Evolutionary conservation across 2,329 filamentous ascomycete genomes (phyloP).

Genomic region (Penicillium sp.): DNA sequence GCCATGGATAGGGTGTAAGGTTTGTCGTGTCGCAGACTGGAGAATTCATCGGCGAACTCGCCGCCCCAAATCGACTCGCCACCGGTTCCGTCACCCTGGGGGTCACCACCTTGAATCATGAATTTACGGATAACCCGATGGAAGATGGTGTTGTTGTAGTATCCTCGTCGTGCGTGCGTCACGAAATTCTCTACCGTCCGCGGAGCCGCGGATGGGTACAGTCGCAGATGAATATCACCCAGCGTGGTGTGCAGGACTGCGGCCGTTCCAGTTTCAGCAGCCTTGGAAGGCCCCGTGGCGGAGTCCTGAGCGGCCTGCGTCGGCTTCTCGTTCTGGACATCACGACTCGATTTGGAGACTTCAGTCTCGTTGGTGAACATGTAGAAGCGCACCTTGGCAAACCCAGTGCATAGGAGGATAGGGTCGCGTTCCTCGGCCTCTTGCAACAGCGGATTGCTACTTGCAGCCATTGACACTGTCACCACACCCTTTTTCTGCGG

Average conservation of each 20-base stretch:
- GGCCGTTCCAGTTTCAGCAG: conserved; percentile 69
- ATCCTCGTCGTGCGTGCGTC: conserved; percentile 81
- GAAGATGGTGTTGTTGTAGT: conserved; percentile 98
- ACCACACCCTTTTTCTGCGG: conserved; percentile 91
- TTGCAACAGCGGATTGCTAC: conserved; percentile 84
- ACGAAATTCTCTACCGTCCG: conserved; percentile 98
- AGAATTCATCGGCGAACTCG: conserved; percentile 92
- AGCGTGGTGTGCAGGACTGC: conserved; percentile 89
- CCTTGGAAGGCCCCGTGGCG: conserved; percentile 54
- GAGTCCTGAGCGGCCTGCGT: conserved; percentile 56
- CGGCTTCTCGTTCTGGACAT: conserved; percentile 93
- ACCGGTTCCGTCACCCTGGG: conserved; percentile 82
- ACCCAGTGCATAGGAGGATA: conserved; percentile 78
- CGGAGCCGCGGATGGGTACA: conserved; percentile 90
- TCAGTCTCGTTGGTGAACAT: conserved; percentile 93
- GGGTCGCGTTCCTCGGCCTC: conserved; percentile 90
- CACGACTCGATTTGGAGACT: conserved; percentile 77
- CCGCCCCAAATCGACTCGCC: conserved; percentile 91
- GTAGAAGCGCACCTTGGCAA: conserved; percentile 90
- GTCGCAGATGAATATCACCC: conserved; percentile 87
- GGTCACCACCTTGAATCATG: conserved; percentile 90
- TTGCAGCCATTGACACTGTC: conserved; percentile 96
- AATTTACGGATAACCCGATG: conserved; percentile 96
- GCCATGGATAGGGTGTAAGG: conserved; percentile 97
- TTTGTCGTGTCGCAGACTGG: conserved; percentile 86